Evolutionary conservation across 345 rosid genomes (phyloP), one percentile per base, ranked within the genome.

Genomic region (Limnanthes douglasii): DNA sequence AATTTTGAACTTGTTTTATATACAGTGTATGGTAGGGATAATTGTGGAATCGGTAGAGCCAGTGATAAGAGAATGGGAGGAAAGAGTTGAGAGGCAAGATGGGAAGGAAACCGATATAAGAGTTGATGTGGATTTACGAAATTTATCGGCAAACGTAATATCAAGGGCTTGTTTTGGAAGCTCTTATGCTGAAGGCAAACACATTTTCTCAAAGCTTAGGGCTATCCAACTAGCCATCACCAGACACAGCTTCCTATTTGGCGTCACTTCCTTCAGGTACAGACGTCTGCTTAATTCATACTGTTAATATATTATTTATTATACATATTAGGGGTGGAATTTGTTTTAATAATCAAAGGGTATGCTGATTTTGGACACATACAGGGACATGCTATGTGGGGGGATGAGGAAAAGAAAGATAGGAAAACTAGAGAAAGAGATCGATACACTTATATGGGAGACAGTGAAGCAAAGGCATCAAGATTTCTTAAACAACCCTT

Each of bases 81-180:
- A 46, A 14, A 37, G 50, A 22, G 45, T 54, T 3, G 57, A 50
- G 28, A 59, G 39, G 37, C 22, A 41, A 21, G 68, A 47, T 4
- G 55, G 57, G 2, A 27, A 7, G n/a, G 9, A 2, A 2, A 65
- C 62, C 6, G 79, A 68, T 8, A 56, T 82, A 8, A 59, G 46
- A 18, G 73, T 78, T 4, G 75, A 65, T 8, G 69, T 41, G 26
- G 60, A 65, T 26, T 55, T 72, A 43, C 61, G 63, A 51, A 60
- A 40, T 17, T 59, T 64, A 17, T 70, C 86, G 1, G 78, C 69
- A 5, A 76, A 73, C 24, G 71, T 78, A 10, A 72, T 83, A 34
- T 54, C 92, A n/a, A 62, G 59, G 38, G 64, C 72, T 32, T 75
- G 76, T 40, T 75, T 78, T 39, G 84, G 81, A 6, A 72, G 70